Base-by-base conservation (phyloP, 2,329 filamentous ascomycete genomes). In the Exophiala viscosa region DNA sequence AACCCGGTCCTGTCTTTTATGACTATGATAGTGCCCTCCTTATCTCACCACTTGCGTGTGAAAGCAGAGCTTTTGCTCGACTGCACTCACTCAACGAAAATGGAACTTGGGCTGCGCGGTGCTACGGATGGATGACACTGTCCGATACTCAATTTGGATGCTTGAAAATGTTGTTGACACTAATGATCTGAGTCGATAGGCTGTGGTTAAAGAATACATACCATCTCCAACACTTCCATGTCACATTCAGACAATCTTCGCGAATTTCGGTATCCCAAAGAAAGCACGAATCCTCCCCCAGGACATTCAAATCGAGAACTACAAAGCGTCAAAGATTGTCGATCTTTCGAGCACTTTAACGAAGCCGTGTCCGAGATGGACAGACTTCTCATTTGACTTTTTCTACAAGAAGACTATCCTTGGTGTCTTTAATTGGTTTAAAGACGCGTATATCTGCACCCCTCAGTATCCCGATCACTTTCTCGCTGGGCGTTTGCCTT, bases 91-190 rank as follows among this genome's bases (percentile, higher is more conserved):
- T 7, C 23, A 33, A 39, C 7, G 20, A 50, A 31, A 45, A 47
- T 6, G 41, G 47, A 36, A 54, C 46, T 2, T 54, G 47, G 51
- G 47, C 51, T 3, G 45, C 23, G 10, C 17, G n/a, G 90, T 43
- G 41, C 4, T 46, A 46, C 28, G 34, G 34, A 46, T 46, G 34
- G 34, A 46, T 46, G 34, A 46, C 13, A 14, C 17, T 46, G 14
- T 36, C 34, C 13, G 17, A 46, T 46, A 4, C 4, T 5, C 34
- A 36, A 5, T 36, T 36, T 14, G 1, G 34, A 14, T 5, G 34
- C 34, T 36, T 36, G 17, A 31, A 35, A 20, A 36, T 6, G 44
- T 34, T 35, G 8, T 46, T 15, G 34, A 20, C 35, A 8, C 17
- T 13, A 8, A n/a, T 35, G n/a, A 6, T 15, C 11, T 46, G 28